A percentile compares a stretch with the other conserved stretches of the same genome.
Evolutionary conservation across 2,329 filamentous ascomycete genomes (phyloP).

Genomic region (Knoxdaviesia capensis): DNA sequence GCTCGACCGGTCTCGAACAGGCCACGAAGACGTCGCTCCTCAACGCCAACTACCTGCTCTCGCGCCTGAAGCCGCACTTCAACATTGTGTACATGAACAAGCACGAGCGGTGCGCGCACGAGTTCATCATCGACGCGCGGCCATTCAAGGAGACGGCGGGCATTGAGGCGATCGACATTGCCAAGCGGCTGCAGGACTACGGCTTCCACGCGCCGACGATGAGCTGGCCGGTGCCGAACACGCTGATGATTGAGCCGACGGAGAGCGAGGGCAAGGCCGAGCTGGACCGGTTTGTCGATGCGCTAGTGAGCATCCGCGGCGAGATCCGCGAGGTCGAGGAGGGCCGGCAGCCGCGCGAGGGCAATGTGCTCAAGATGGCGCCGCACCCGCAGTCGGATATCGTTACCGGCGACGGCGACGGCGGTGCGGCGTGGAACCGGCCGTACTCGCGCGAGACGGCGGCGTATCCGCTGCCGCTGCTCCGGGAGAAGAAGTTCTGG

Average conservation of each 20-base stretch:
- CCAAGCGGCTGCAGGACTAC: slow-evolving; percentile 91
- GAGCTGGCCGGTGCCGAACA: slow-evolving; percentile 90
- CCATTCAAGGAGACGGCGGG: slow-evolving; percentile 67
- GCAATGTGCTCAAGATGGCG: slow-evolving; percentile 74
- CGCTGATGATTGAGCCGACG: slow-evolving; percentile 94
- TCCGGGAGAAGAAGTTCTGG: slow-evolving; percentile 97
- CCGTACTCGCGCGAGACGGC: slow-evolving; percentile 64
- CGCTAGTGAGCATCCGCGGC: slow-evolving; percentile 64
- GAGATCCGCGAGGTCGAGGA: slow-evolving; percentile 75
- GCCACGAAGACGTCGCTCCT: slow-evolving; percentile 85
- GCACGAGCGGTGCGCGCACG: slow-evolving; percentile 77
- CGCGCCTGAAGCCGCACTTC: slow-evolving; percentile 70
- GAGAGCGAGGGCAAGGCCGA: slow-evolving; percentile 85
- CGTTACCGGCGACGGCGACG: slow-evolving; percentile 31
- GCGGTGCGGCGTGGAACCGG: slow-evolving; percentile 50
- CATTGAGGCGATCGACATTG: slow-evolving; percentile 83
- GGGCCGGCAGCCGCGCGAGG: slow-evolving; percentile 51
- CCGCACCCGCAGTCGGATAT: slow-evolving; percentile 76
- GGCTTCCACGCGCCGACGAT: slow-evolving; percentile 96
- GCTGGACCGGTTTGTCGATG: slow-evolving; percentile 82
- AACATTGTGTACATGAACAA: slow-evolving; percentile 85
- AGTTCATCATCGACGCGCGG: slow-evolving; percentile 86
- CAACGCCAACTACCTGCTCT: slow-evolving; percentile 92
- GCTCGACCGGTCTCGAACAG: slow-evolving; percentile 58
- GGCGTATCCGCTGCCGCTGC: slow-evolving; percentile 64